These are phyloP conservation scores for Parascedosporium putredinis DNA, from an alignment of 2,329 filamentous ascomycete species.

Conservation along the genomic window DNA sequence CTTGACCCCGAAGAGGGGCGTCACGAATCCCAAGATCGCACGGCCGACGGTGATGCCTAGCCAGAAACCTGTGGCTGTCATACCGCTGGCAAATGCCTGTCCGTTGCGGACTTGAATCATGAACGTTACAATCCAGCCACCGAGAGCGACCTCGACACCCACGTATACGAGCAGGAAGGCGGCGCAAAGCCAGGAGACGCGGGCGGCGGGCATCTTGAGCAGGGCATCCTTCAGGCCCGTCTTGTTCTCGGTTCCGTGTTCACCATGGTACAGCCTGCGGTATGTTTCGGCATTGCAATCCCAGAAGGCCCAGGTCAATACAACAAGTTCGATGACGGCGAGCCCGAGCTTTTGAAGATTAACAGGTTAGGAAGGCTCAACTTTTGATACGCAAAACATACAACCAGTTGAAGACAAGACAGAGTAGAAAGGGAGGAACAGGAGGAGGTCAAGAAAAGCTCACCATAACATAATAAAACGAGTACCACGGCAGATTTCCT, in stretches of 20 bases:
- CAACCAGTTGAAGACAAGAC: background rate
- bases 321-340: conserved; percentile 43
- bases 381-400: background rate
- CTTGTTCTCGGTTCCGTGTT: background rate
- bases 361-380: background rate
- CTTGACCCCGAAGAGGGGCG: conserved; percentile 63
- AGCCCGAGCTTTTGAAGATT: conserved; percentile 35
- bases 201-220: conserved; percentile 4
- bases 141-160: conserved; percentile 64
- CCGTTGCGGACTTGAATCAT: conserved; percentile 71
- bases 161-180: conserved; percentile 71
- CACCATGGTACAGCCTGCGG: conserved; percentile 24
- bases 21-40: conserved; percentile 65
- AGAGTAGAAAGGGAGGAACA: background rate
- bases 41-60: conserved; percentile 68
- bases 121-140: conserved; percentile 74
- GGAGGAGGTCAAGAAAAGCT: background rate
- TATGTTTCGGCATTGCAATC: conserved; percentile 46
- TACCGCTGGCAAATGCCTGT: conserved; percentile 58
- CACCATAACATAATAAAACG: conserved; percentile 56
- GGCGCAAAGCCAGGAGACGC: conserved; percentile 55
- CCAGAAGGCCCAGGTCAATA: conserved; percentile 52
- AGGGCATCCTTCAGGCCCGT: conserved; percentile 2
- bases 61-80: conserved; percentile 76
- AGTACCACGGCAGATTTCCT: conserved; percentile 53